Conservation (phyloP, 2,329 filamentous ascomycete species). For the Arthrobotrys entomopaga region DNA sequence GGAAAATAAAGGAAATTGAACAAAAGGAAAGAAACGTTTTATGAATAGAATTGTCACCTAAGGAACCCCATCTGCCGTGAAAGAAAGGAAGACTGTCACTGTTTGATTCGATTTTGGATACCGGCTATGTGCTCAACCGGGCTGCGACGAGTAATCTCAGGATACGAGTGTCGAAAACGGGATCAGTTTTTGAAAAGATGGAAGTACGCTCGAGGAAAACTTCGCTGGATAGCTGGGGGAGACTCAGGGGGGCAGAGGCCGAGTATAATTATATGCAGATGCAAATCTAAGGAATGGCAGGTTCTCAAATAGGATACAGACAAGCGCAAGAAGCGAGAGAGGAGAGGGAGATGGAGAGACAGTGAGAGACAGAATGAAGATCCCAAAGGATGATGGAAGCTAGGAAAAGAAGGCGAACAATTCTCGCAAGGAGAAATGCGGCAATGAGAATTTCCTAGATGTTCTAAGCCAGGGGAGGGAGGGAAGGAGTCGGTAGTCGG, state of each 20-base stretch:
- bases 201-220: no score
- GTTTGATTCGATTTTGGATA: not conserved
- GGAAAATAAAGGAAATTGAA: slow-evolving; percentile 59
- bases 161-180: no score
- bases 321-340: slow-evolving; percentile 2
- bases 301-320: slow-evolving; percentile 22
- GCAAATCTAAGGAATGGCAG: slow-evolving; percentile 19
- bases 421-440: slow-evolving; percentile 24
- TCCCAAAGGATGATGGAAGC: slow-evolving; percentile 5
- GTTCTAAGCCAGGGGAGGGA: slow-evolving; percentile 26
- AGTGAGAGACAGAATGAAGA: not conserved
- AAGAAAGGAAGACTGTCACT: slow-evolving; percentile 6
- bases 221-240: no score
- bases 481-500: slow-evolving; percentile 37
- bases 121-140: no score
- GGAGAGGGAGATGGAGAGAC: not conserved
- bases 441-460: slow-evolving; percentile 34
- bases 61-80: slow-evolving; percentile 17
- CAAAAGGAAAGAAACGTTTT: slow-evolving; percentile 58
- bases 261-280: not conserved
- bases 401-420: slow-evolving; percentile 41
- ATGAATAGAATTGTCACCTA: slow-evolving; percentile 11
- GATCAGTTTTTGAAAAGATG: no score
- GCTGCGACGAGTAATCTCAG: not conserved
- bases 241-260: slow-evolving; percentile 3